Conservation (phyloP, 352 stramenopile genomes). For the Pythium dissimile region DNA sequence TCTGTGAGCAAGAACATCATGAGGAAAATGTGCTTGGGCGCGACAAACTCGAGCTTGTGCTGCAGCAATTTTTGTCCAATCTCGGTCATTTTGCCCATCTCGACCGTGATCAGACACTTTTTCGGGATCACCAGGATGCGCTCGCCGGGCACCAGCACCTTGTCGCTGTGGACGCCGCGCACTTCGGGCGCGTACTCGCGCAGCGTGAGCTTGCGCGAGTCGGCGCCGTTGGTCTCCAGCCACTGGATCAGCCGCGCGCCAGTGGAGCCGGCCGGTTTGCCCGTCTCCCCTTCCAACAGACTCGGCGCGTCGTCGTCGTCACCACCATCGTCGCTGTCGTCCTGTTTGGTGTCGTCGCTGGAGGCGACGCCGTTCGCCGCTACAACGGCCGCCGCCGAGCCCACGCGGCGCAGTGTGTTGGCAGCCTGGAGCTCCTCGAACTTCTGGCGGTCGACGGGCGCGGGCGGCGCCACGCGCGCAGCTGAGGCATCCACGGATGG, state of each 20-base stretch:
- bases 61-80: slow-evolving; percentile 93
- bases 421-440: slow-evolving; percentile 35
- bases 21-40: slow-evolving; percentile 99
- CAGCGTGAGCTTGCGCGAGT: slow-evolving; percentile 74
- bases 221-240: slow-evolving; percentile 66
- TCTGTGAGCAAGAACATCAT: slow-evolving; percentile 99
- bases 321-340: slow-evolving; percentile 7
- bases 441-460: slow-evolving; percentile 32
- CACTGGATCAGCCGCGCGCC: slow-evolving; percentile 71
- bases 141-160: slow-evolving; percentile 83
- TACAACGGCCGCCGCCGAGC: slow-evolving; percentile 10
- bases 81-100: slow-evolving; percentile 98
- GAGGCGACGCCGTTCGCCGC: no score
- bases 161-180: slow-evolving; percentile 89
- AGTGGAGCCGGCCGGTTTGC: slow-evolving; percentile 35
- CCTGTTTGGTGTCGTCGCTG: neutral
- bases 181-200: slow-evolving; percentile 91
- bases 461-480: neutral
- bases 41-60: slow-evolving; percentile 94
- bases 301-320: slow-evolving; percentile 14
- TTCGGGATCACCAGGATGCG: slow-evolving; percentile 90
- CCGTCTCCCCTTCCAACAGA: slow-evolving; percentile 18
- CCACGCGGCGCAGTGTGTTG: slow-evolving; percentile 6
- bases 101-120: slow-evolving; percentile 98
- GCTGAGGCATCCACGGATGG: neutral